Evolutionary conservation across 208 protist genomes (phyloP).

Genomic region (Tritrichomonas musculus): DNA sequence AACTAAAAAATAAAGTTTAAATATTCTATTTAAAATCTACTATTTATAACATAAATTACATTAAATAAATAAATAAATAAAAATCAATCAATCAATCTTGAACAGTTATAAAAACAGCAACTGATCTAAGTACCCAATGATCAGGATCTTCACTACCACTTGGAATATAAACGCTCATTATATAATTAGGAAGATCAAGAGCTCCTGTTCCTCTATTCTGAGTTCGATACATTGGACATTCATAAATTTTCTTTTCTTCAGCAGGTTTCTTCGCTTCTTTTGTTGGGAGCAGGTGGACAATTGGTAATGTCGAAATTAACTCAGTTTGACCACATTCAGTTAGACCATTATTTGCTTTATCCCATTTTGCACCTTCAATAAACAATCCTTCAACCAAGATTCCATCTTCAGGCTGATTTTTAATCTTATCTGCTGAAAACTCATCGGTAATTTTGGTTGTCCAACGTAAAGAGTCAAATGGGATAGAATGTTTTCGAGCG

Average conservation of each 20-base stretch:
- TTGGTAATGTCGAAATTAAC: slow-evolving; percentile 82
- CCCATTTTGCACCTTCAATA: slow-evolving; percentile 84
- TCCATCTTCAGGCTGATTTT: slow-evolving; percentile 63
- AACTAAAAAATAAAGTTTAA: too few species aligned
- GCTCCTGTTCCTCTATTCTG: slow-evolving; percentile 24
- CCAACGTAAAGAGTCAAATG: slow-evolving; percentile 67
- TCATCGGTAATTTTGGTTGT: background rate
- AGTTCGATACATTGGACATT: slow-evolving; percentile 11
- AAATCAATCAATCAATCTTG: too few species aligned
- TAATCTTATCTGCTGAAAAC: slow-evolving; percentile 61
- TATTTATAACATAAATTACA: too few species aligned
- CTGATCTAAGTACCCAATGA: background rate
- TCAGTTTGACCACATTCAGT: slow-evolving; percentile 88
- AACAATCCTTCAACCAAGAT: slow-evolving; percentile 91
- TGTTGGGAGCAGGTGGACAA: slow-evolving; percentile 90
- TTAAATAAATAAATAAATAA: too few species aligned
- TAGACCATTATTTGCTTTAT: slow-evolving; percentile 68
- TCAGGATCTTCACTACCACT: background rate
- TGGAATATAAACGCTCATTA: background rate
- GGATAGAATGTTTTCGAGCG: slow-evolving; percentile 85
- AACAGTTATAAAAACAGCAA: slow-evolving; percentile 4
- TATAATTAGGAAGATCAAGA: background rate
- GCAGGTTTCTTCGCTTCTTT: slow-evolving; percentile 39
- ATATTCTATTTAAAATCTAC: too few species aligned
- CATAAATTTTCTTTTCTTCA: background rate